These are phyloP conservation scores for Thalassiosira sp. DNA, from an alignment of 352 stramenopile genomes.

Conservation along the genomic window DNA sequence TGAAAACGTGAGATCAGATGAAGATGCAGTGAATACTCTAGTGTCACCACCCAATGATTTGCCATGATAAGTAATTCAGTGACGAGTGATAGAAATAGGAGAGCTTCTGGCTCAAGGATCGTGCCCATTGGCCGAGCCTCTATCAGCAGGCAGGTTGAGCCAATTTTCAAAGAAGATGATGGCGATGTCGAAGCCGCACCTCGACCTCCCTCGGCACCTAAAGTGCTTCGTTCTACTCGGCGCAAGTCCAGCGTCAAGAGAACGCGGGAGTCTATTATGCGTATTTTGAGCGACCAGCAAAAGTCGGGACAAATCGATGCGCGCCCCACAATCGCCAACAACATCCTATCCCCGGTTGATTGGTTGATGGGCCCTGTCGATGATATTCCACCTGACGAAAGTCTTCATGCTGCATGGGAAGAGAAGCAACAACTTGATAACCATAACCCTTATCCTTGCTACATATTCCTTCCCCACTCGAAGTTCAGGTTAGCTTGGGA, in stretches of 20 bases:
- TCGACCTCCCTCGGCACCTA: neutral
- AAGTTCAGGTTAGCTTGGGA: conserved; percentile 35
- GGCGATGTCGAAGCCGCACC: neutral
- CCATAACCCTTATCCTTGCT: conserved; percentile 7
- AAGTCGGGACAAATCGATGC: neutral
- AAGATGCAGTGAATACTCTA: neutral
- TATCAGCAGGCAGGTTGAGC: neutral
- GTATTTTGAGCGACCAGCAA: neutral
- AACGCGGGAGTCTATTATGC: conserved; percentile 6
- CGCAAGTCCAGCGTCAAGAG: neutral
- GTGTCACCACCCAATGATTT: neutral
- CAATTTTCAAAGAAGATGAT: neutral
- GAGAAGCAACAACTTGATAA: conserved; percentile 5
- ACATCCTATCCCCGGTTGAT: conserved; percentile 17
- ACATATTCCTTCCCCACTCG: conserved; percentile 35
- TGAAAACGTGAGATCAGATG: neutral
- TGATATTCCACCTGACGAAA: neutral
- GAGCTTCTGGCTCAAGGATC: neutral
- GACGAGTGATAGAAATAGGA: neutral
- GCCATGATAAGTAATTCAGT: conserved; percentile 1
- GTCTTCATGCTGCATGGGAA: conserved; percentile 6
- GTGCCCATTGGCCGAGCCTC: neutral
- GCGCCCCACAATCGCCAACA: neutral
- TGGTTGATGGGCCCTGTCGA: conserved; percentile 11
- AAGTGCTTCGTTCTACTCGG: neutral